Evolutionary conservation across 228 moss, liverwort and hornwort species (phyloP), one percentile per base, ranked within the genome.

Genomic region (Sphagnum magellanicum): DNA sequence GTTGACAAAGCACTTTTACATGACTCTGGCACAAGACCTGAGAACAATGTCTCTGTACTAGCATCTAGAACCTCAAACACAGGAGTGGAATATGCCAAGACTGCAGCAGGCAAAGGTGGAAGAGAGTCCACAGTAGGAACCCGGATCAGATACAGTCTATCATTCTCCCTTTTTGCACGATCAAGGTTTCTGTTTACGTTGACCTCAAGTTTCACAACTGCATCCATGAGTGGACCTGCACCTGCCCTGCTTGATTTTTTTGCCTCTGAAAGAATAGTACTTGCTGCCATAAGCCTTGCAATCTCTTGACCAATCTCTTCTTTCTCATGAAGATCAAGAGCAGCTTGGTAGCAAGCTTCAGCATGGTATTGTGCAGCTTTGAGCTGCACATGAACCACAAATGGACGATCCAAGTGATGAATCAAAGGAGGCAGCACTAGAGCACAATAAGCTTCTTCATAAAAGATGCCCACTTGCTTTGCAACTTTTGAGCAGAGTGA

Each of bases 361-460:
- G 98, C 98, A 63, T 94, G 94, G 72, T 94, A 98, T 75, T 98
- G 98, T n/a, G 94, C 98, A 66, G 94, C 90, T 81, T 98, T 98
- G 49, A 98, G 86, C 84, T 98, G 98, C 57, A 94, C 98, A 70
- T 98, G 98, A 7, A 92, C 94, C 6, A 94, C 94, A 94, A 94
- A 98, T 5, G 98, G 92, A 50, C 92, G 84, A 75, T 98, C 98
- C 74, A 98, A 94, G 66, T 94, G 98, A 70, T 94, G 93, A 74
- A 81, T 92, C 65, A 98, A 78, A 55, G 98, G 98, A 53, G 94
- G 94, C 1, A 94, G 89, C 52, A 94, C 88, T 59, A 98, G 75
- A 52, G 98, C 98, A 53, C 84, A 92, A 73, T 79, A 90, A 16
- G 98, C 98, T 73, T 98, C 98, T 72, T 98, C 98, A 64, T 98